These are phyloP conservation scores for Fusarium sterilihyphosum DNA, from an alignment of 2,329 filamentous ascomycete species.

Conservation along the genomic window DNA sequence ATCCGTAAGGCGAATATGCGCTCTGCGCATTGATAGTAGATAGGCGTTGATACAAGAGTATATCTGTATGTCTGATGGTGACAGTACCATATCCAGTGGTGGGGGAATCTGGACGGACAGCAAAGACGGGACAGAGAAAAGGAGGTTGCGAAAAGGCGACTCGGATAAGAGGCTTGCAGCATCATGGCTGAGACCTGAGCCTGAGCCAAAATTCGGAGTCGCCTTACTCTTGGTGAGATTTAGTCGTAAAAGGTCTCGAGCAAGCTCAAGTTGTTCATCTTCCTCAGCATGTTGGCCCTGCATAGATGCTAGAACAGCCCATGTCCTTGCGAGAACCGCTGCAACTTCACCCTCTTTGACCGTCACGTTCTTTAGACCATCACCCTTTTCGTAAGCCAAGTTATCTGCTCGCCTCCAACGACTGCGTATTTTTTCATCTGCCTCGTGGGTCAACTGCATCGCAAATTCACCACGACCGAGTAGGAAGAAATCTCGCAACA, in stretches of 20 bases:
- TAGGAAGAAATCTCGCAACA: conserved; percentile 88
- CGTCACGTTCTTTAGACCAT: conserved; percentile 56
- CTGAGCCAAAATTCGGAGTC: conserved; percentile 51
- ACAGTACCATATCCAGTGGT: conserved; percentile 88
- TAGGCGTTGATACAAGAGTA: conserved; percentile 92
- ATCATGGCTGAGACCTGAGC: conserved; percentile 47
- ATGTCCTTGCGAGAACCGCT: conserved; percentile 79
- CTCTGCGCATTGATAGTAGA: conserved; percentile 83
- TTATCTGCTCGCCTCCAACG: conserved; percentile 74
- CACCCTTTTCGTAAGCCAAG: conserved; percentile 65
- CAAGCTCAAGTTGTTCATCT: conserved; percentile 84
- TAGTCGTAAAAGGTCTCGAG: conserved; percentile 79
- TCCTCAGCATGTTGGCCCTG: conserved; percentile 77
- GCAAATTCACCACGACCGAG: conserved; percentile 92
- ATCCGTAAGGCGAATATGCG: conserved; percentile 84
- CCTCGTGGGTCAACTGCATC: conserved; percentile 84
- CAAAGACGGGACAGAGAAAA: conserved; percentile 78
- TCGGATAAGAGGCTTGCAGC: conserved; percentile 52
- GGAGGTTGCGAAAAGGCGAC: conserved; percentile 79
- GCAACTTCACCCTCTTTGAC: conserved; percentile 90
- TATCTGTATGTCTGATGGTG: conserved; percentile 75
- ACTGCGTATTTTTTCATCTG: conserved; percentile 80
- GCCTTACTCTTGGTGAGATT: conserved; percentile 64
- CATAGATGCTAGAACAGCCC: conserved; percentile 81
- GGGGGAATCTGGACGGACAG: conserved; percentile 79